These are phyloP conservation scores for Pleurotus tuoliensis DNA, from an alignment of 768 basidiomycete species.

Conservation along the genomic window DNA sequence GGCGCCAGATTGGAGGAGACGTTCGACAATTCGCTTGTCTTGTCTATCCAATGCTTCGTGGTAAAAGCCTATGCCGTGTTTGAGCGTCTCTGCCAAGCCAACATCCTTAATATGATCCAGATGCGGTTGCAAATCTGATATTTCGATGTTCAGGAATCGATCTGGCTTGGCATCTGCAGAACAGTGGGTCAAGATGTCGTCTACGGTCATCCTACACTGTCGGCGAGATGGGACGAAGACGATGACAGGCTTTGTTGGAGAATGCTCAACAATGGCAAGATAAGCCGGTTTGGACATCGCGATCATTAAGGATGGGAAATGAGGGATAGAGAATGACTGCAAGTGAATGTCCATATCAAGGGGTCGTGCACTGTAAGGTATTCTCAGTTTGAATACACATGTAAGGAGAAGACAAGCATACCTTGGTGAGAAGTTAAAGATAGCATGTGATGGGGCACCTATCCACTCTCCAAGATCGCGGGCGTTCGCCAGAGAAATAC, in stretches of 20 bases:
- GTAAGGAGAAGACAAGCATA: constrained; percentile 23
- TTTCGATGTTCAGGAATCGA: constrained; percentile 86
- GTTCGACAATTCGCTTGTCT: constrained; percentile 91
- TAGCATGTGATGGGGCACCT: constrained; percentile 86
- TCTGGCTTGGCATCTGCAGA: constrained; percentile 80
- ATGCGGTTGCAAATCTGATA: constrained; percentile 80
- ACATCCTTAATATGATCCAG: constrained; percentile 80
- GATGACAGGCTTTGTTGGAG: constrained; percentile 82
- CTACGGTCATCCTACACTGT: constrained; percentile 91
- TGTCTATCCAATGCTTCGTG: constrained; percentile 91
- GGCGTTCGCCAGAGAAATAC: constrained; percentile 94
- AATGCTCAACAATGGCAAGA: constrained; percentile 85
- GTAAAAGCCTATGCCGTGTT: constrained; percentile 91
- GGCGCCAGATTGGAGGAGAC: constrained; percentile 89
- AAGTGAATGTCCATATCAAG: constrained; percentile 96
- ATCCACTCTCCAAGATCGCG: constrained; percentile 98
- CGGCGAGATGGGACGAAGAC: constrained; percentile 90
- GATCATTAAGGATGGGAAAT: constrained; percentile 98
- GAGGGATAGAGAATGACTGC: constrained; percentile 94
- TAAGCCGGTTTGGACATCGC: constrained; percentile 99
- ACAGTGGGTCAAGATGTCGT: constrained; percentile 87
- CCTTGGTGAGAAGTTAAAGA: constrained; percentile 98
- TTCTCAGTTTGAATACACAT: constrained; percentile 6
- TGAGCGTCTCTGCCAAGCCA: constrained; percentile 72
- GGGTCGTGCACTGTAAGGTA: constrained; percentile 73